Evolutionary conservation across 805 yeast species (phyloP).

Genomic region (Sporopachydermia lactativora): DNA sequence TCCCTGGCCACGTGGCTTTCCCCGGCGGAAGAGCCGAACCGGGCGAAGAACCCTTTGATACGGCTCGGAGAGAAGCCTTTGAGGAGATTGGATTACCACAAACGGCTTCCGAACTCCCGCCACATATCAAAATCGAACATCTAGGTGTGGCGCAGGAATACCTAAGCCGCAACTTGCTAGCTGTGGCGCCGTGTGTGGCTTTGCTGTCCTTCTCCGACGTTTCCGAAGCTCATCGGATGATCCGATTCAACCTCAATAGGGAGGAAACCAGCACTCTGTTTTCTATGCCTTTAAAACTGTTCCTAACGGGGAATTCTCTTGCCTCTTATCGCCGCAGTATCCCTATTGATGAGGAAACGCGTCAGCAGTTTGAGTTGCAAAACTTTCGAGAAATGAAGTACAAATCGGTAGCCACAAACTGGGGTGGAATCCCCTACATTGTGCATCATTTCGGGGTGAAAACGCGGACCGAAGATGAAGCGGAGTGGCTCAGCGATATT

Average conservation of each 20-base stretch:
- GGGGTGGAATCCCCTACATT: slow-evolving; percentile 17
- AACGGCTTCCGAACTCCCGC: slow-evolving; percentile 18
- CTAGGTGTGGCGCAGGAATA: slow-evolving; percentile 61
- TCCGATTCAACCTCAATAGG: slow-evolving; percentile 6
- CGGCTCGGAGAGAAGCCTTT: slow-evolving; percentile 69
- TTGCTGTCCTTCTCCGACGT: slow-evolving; percentile 7
- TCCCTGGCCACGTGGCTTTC: slow-evolving; percentile 82
- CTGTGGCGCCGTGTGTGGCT: slow-evolving; percentile 60
- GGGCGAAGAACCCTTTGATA: slow-evolving; percentile 53
- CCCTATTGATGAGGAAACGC: background rate
- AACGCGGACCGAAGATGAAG: slow-evolving; percentile 10
- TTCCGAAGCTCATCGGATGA: slow-evolving; percentile 6
- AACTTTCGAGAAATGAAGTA: slow-evolving; percentile 10
- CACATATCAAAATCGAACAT: slow-evolving; percentile 44
- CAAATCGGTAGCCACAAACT: slow-evolving; percentile 14
- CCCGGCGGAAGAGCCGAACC: slow-evolving; percentile 91
- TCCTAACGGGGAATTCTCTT: slow-evolving; percentile 2
- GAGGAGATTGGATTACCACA: slow-evolving; percentile 68
- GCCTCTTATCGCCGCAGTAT: background rate
- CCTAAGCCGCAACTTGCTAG: slow-evolving; percentile 65
- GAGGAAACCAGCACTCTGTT: slow-evolving; percentile 6
- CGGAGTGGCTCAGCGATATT: slow-evolving; percentile 16
- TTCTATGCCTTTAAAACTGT: slow-evolving; percentile 4
- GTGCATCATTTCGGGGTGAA: slow-evolving; percentile 4
- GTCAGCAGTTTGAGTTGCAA: slow-evolving; percentile 11